phyloP scores from a whole-genome alignment of 116 monocot genomes.

The Iris pallida region DNA sequence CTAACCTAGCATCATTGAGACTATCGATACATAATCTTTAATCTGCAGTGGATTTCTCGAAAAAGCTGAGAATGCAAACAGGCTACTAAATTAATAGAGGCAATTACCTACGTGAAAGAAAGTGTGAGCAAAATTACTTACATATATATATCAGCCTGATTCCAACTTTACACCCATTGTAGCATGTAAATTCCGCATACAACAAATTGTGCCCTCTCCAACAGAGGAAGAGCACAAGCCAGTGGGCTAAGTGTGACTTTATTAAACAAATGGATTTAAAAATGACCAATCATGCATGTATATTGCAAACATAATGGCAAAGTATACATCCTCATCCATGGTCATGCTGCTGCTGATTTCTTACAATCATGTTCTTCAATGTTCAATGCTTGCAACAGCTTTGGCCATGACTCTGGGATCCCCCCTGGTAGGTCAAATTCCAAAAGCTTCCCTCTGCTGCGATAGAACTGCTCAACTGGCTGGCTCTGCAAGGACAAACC shows the following conservation, averaged over 20 bases:
- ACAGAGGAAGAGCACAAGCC: neutral
- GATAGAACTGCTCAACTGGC: conserved; percentile 84
- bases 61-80: no score
- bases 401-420: conserved; percentile 72
- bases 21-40: no score
- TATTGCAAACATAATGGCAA: conserved; percentile 5
- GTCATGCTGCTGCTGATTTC: conserved; percentile 56
- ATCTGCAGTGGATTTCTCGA: no score
- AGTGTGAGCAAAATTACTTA: neutral
- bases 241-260: neutral
- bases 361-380: conserved; percentile 48
- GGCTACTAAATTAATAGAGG: no score
- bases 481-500: conserved; percentile 44
- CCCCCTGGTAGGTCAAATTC: conserved; percentile 78
- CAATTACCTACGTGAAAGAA: no score
- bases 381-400: conserved; percentile 54
- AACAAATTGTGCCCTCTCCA: neutral
- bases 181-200: neutral
- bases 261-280: conserved; percentile 22
- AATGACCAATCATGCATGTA: conserved; percentile 13
- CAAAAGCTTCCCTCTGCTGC: conserved; percentile 59
- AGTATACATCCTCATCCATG: neutral
- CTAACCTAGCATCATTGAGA: no score
- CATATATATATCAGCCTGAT: neutral
- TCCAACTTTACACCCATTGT: neutral